A percentile compares a stretch with the other conserved stretches of the same genome.
Evolutionary conservation across 345 rosid genomes (phyloP).

Genomic region (Pistacia atlantica): DNA sequence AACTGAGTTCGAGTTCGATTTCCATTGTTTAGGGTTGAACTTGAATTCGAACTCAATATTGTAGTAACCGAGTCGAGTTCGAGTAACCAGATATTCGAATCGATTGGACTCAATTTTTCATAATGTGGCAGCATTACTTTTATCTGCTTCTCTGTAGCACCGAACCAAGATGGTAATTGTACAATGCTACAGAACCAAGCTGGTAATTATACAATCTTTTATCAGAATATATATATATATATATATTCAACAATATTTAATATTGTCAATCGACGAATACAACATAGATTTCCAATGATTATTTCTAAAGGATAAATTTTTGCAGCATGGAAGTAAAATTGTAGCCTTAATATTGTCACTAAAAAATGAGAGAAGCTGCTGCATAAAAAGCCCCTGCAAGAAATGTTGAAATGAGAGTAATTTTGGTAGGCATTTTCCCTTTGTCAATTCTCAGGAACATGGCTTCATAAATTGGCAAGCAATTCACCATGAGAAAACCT

Average conservation of each 20-base stretch:
- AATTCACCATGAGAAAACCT: slow-evolving; percentile 49
- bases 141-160: not conserved
- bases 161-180: too few species aligned
- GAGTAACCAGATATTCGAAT: too few species aligned
- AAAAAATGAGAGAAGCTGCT: slow-evolving; percentile 31
- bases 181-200: too few species aligned
- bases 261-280: not conserved
- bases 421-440: slow-evolving; percentile 48
- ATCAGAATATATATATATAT: too few species aligned
- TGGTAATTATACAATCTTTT: not conserved
- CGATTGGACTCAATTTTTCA: not conserved
- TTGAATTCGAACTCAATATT: too few species aligned
- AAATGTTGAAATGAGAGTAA: slow-evolving; percentile 31
- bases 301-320: not conserved
- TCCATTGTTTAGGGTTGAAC: too few species aligned
- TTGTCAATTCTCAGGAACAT: slow-evolving; percentile 56
- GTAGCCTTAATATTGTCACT: too few species aligned
- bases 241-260: too few species aligned
- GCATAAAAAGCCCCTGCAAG: slow-evolving; percentile 33
- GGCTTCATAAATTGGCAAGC: slow-evolving; percentile 67
- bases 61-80: too few species aligned
- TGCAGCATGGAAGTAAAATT: not conserved
- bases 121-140: not conserved
- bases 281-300: not conserved
- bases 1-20: too few species aligned